These are phyloP conservation scores for Metschnikowia continentalis DNA, from an alignment of 805 yeast genomes.

Conservation along the genomic window DNA sequence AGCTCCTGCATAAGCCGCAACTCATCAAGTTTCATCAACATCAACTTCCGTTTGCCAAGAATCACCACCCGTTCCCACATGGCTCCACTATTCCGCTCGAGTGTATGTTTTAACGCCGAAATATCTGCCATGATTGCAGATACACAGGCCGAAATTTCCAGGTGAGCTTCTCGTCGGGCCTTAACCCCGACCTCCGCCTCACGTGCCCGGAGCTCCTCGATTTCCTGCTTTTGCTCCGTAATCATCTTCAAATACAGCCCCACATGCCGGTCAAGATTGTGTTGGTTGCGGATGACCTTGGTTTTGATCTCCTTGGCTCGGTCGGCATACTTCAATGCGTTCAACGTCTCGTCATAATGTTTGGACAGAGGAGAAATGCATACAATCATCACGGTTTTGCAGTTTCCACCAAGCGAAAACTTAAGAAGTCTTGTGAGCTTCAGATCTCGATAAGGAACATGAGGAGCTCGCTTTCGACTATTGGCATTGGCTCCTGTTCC, in stretches of 20 bases:
- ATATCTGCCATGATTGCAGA: slow-evolving; percentile 40
- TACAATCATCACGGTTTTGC: slow-evolving; percentile 94
- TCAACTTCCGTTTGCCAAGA: slow-evolving; percentile 44
- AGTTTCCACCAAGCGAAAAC: slow-evolving; percentile 89
- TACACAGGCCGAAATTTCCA: slow-evolving; percentile 36
- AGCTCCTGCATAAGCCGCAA: slow-evolving; percentile 5
- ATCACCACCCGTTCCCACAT: slow-evolving; percentile 40
- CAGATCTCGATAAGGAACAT: slow-evolving; percentile 88
- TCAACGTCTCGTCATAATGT: slow-evolving; percentile 91
- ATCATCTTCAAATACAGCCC: slow-evolving; percentile 82
- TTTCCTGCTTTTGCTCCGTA: slow-evolving; percentile 72
- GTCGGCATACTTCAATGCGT: slow-evolving; percentile 87
- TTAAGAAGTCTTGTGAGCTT: slow-evolving; percentile 82
- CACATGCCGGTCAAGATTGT: slow-evolving; percentile 74
- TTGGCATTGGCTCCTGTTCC: slow-evolving; percentile 27
- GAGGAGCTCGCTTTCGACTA: slow-evolving; percentile 57
- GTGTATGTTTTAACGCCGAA: slow-evolving; percentile 36
- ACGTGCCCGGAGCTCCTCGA: slow-evolving; percentile 59
- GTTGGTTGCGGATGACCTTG: slow-evolving; percentile 67
- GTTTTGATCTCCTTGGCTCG: slow-evolving; percentile 90
- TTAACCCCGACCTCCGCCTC: slow-evolving; percentile 44
- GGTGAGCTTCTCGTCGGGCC: slow-evolving; percentile 26
- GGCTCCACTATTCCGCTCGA: slow-evolving; percentile 43
- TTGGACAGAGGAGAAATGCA: slow-evolving; percentile 83
- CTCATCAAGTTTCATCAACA: slow-evolving; percentile 14